Evolutionary conservation across 108 stramenopile genomes (phyloP), one percentile per base, ranked within the genome.

Genomic region (Cyclotella choctawhatcheeana): DNA sequence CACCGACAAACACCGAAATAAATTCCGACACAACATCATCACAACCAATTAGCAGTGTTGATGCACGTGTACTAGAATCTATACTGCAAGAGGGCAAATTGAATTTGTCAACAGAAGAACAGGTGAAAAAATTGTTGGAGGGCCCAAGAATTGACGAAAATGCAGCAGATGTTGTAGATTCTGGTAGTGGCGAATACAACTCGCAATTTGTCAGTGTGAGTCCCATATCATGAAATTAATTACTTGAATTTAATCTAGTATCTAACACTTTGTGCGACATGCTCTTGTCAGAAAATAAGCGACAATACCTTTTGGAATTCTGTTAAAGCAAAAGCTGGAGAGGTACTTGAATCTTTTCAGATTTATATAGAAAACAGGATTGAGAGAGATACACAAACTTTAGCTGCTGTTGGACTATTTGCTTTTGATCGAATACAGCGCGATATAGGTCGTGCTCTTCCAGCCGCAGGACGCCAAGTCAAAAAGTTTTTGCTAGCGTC

Each of bases 241-340:
- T 30, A 13, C 6, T 16, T 29, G 29, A 26, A 56, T 56, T 5
- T 7, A 16, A 29, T 56, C 14, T 5, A 3, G 13, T 56, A 5
- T 13, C 55, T 16, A 10, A 29, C 22, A 21, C 12, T 40, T 6
- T 40, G 6, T 40, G 37, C 6, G 12, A 48, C n/a, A n/a, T 27
- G 55, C 34, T 33, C 58, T 56, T 20, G 48, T 79, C 50, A 69
- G 84, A 71, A 64, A 45, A 51, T 94, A 50, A 67, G 76, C 16
- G 83, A 91, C 48, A 92, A 86, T 67, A 76, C 86, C 43, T 84
- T 90, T 51, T 94, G 90, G 90, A 89, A 88, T 35, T 80, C 77
- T 30, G 31, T 94, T 25, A 75, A 74, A 37, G 73, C 85, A 37
- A 88, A 92, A 52, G 81, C 85, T 12, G 62, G 50, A 10, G 86